These are phyloP conservation scores for Populus hybrid DNA, from an alignment of 441 rosid species.

Conservation along the genomic window DNA sequence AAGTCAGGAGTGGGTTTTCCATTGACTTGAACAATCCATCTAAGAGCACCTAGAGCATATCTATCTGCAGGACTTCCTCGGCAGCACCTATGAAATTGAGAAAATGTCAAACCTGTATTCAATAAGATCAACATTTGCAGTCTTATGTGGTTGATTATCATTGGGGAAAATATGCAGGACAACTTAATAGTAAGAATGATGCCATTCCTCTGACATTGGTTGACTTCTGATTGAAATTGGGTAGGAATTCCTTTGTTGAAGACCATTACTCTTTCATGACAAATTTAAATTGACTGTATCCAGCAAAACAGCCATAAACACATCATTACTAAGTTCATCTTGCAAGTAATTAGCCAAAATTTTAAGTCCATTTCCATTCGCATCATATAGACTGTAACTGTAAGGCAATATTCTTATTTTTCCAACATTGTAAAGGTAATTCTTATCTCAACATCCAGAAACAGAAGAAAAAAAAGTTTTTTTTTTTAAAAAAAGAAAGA, in stretches of 20 bases:
- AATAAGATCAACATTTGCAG: not conserved
- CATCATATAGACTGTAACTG: too few relatives aligned
- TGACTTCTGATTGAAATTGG: not conserved
- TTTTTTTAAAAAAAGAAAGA: not conserved
- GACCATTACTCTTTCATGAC: not conserved
- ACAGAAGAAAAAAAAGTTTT: not conserved
- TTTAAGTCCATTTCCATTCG: not conserved
- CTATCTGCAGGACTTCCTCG: slow-evolving; percentile 95
- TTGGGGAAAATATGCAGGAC: not conserved
- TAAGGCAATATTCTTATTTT: not conserved
- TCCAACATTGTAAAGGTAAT: not conserved
- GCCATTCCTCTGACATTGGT: not conserved
- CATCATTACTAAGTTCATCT: not conserved
- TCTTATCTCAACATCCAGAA: not conserved
- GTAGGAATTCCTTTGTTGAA: not conserved
- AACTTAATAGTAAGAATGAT: not conserved
- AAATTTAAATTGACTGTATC: too few relatives aligned
- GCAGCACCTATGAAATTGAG: slow-evolving; percentile 54
- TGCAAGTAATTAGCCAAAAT: not conserved
- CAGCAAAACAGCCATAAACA: too few relatives aligned
- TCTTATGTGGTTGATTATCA: not conserved
- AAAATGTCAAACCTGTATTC: not conserved
- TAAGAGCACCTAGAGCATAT: slow-evolving; percentile 84
- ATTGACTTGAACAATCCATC: slow-evolving; percentile 94
- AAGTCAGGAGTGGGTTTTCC: slow-evolving; percentile 81